Base-by-base conservation (phyloP, 176 grass and related monocot genomes). In the Triticum turgidum region DNA sequence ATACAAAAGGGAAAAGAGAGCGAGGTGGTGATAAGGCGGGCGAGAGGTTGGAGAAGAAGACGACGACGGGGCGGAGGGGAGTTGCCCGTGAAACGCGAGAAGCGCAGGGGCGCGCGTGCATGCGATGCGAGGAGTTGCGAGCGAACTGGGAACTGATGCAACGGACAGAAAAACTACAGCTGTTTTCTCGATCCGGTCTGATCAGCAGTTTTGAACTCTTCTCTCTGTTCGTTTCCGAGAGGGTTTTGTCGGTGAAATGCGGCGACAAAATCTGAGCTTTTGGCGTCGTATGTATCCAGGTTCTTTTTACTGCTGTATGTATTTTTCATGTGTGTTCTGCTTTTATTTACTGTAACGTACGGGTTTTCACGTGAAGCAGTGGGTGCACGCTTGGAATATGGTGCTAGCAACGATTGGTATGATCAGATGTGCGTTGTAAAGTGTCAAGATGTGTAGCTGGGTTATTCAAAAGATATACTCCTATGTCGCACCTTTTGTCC, bases 1-100 rank as follows among this genome's bases (percentile, higher is more conserved):
- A 65, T 1, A 54, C 65, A 52, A 37, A 90, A 80, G 8, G 76
- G 62, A 38, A 66, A 45, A 80, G 83, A 7, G 15, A 54, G 51
- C 75, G 73, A 83, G 80, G 67, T 87, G 89, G 11, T 13, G 44
- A 84, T 30, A 84, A 80, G 85, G 47, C 73, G 18, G 20, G 77
- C 33, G 29, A 69, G 81, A 84, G 81, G 89, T 84, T 86, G 77
- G 82, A 66, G 89, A 80, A 66, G 59, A 73, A 66, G 59, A 73
- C 74, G 76, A 18, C 6, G 13, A 18, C 6, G 7, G 14, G 47
- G 10, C 9, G 3, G 39, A 1, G 8, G 61, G 71, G 67, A 73
- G 54, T 35, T 69, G 32, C 17, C 22, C 78, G 74, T 79, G 67
- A 90, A 90, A 66, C 71, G 73, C 7, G 14, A 79, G 68, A 29